phyloP scores from a whole-genome alignment of 352 stramenopile species.

The Thalassiosira exigua region DNA sequence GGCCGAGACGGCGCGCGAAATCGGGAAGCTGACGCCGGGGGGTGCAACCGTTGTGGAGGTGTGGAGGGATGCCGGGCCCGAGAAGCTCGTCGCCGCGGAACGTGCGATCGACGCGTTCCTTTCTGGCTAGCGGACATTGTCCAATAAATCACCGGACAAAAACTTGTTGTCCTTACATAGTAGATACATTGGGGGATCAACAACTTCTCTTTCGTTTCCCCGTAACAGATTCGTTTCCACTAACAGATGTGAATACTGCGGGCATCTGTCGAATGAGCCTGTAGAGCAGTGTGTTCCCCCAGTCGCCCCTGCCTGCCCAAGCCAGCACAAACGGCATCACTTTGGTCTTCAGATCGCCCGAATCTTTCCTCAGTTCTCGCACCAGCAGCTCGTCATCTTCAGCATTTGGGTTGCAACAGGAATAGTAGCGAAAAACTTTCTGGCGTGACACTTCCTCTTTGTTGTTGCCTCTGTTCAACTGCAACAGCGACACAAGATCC shows the following conservation, averaged over 20 bases:
- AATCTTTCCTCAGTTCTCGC: conserved; percentile 4
- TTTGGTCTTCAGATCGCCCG: background rate
- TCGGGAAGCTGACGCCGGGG: no score
- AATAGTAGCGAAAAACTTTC: conserved; percentile 1
- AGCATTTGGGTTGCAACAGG: background rate
- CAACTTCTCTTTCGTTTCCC: background rate
- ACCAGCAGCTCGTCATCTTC: conserved; percentile 1
- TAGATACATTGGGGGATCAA: conserved; percentile 3
- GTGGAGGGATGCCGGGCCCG: no score
- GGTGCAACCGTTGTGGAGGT: no score
- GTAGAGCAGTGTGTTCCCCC: background rate
- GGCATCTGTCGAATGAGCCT: conserved; percentile 3
- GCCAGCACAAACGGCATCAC: conserved; percentile 1
- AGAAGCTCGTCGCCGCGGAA: no score
- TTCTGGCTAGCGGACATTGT: no score
- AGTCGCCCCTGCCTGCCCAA: background rate
- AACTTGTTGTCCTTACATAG: no score
- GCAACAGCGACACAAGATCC: background rate
- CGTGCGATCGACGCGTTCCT: no score
- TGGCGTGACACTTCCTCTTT: background rate
- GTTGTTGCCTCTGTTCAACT: background rate
- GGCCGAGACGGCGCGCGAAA: no score
- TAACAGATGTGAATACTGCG: background rate
- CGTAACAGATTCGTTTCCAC: background rate
- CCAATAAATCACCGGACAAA: no score